Evolutionary conservation across 352 stramenopile genomes (phyloP), one percentile per base, ranked within the genome.

Genomic region (Saprolegnia parasitica): DNA sequence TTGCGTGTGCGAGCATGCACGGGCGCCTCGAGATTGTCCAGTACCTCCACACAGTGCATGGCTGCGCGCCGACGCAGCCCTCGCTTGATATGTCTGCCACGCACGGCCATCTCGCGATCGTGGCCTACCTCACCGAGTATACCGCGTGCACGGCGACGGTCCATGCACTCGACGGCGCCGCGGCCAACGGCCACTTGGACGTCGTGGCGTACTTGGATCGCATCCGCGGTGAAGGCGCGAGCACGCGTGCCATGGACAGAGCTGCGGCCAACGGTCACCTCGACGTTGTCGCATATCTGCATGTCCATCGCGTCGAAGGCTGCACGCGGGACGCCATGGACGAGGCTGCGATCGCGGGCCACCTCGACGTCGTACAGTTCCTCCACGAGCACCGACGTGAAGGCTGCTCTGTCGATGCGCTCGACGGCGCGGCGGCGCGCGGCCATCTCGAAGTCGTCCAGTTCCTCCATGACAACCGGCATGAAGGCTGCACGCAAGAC

Each of bases 351-450:
- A 29, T 49, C 45, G 54, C 65, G 11, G 65, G 65, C n/a, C 65
- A 71, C 20, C 26, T 71, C 13, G 54, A 79, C 52, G 78, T 91
- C 16, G 77, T 93, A 24, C 73, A 89, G 62, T 93, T 80, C 77
- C 75, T 93, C 42, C 79, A 80, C 0, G 71, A 81, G 64, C 65
- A 89, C 67, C 79, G 76, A 20, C 0, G 23, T 5, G 77, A 82
- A 47, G 77, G 75, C 35, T 77, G 75, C 50, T 73, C 75, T 26
- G 66, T 52, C n/a, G 81, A 63, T 71, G 72, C 64, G 68, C 77
- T 57, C 76, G 79, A 40, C 87, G 78, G 73, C 67, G 72, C 63
- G 78, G 73, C 37, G 13, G 57, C 60, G 24, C 74, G 76, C 21
- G 75, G 77, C 15, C 65, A 76, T 58, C 26, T 80, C 23, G 39